Percentiles rank a stretch among this genome's conserved stretches.
These are phyloP conservation scores for Peltaster fructicola DNA, from an alignment of 2,329 filamentous ascomycete genomes.

Conservation along the genomic window DNA sequence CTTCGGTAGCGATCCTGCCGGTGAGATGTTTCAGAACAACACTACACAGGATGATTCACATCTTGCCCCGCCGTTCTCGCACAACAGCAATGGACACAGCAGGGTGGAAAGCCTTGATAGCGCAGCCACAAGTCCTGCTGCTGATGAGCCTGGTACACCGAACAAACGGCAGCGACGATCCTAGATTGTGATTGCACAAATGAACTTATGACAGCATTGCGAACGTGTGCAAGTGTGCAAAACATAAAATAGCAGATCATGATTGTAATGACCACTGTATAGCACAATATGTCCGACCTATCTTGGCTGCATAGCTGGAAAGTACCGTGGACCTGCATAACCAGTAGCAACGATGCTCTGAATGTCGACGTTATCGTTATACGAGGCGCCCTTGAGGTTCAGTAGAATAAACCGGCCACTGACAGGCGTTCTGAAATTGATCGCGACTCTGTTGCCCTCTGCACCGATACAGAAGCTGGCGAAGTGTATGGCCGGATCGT, in stretches of 20 bases:
- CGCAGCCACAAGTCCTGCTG: conserved; percentile 20
- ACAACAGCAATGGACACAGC: conserved; percentile 9
- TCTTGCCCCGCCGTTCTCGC: neutral
- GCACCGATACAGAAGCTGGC: conserved; percentile 71
- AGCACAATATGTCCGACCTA: no score
- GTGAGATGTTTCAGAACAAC: neutral
- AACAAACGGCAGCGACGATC: conserved; percentile 11
- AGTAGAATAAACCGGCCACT: conserved; percentile 57
- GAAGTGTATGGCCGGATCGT: conserved; percentile 27
- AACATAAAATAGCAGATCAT: no score
- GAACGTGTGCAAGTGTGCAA: no score
- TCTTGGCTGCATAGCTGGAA: conserved; percentile 26
- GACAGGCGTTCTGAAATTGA: conserved; percentile 68
- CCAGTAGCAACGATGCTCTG: conserved; percentile 71
- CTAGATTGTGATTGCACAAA: no score
- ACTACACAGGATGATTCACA: neutral
- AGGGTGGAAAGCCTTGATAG: conserved; percentile 25
- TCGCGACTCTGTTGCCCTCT: conserved; percentile 67
- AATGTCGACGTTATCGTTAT: conserved; percentile 70
- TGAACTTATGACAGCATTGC: no score
- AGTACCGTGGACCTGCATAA: conserved; percentile 71
- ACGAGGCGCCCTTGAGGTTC: conserved; percentile 68
- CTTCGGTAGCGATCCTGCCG: conserved; percentile 3
- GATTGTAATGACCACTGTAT: no score
- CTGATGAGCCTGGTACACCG: conserved; percentile 9